Percentiles rank a stretch among this genome's conserved stretches.
Evolutionary conservation across 768 basidiomycete species (phyloP).

Genomic region (Boletus reticulatus): DNA sequence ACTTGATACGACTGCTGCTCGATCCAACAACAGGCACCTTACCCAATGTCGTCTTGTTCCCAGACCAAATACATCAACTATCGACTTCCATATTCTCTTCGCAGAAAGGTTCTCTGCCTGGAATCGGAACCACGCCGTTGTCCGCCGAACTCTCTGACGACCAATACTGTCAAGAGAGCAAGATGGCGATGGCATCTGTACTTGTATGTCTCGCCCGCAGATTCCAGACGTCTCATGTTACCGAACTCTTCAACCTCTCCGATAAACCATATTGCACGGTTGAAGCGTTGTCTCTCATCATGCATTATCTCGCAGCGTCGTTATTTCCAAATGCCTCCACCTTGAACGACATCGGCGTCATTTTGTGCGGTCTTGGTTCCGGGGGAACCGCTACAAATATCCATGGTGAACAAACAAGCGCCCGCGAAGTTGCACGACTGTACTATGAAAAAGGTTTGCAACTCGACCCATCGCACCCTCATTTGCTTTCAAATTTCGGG

Average conservation of each 20-base stretch:
- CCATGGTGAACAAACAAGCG: constrained; percentile 21
- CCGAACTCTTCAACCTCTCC: constrained; percentile 23
- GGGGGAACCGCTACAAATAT: constrained; percentile 20
- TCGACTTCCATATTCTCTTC: constrained; percentile 37
- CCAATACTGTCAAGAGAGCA: constrained; percentile 23
- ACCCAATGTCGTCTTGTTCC: constrained; percentile 41
- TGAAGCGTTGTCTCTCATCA: constrained; percentile 39
- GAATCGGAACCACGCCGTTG: constrained; percentile 26
- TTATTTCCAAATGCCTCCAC: constrained; percentile 44
- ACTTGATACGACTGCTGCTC: constrained; percentile 33
- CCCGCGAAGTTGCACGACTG: constrained; percentile 38
- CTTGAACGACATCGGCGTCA: constrained; percentile 50
- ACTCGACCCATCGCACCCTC: constrained; percentile 45
- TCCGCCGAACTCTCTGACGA: constrained; percentile 27
- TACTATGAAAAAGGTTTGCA: constrained; percentile 47
- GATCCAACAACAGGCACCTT: constrained; percentile 37
- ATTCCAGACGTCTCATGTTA: constrained; percentile 34
- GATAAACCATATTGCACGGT: constrained; percentile 31
- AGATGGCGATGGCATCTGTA: constrained; percentile 37
- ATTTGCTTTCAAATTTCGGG: constrained; percentile 49
- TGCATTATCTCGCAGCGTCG: constrained; percentile 48
- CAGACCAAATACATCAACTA: constrained; percentile 37
- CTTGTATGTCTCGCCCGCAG: constrained; percentile 46
- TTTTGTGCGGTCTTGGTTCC: constrained; percentile 37
- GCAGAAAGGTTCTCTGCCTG: constrained; percentile 33